Evolutionary conservation across 192 early-diverging fungal genomes (phyloP).

Genomic region (Pilaira anomala): DNA sequence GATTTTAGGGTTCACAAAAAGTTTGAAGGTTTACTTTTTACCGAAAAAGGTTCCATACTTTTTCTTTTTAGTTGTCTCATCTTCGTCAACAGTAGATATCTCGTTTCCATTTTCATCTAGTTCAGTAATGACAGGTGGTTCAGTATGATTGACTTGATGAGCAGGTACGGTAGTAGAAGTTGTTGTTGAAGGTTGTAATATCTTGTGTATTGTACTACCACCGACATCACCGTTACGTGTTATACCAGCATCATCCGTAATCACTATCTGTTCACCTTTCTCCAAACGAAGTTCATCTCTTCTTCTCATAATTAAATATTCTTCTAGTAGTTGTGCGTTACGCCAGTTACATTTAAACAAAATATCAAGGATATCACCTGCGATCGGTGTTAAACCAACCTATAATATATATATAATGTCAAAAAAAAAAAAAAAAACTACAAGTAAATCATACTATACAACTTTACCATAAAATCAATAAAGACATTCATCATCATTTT

Average conservation of each 20-base stretch:
- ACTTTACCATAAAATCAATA: conserved; percentile 49
- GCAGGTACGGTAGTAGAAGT: too few species aligned
- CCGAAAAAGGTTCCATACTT: too few species aligned
- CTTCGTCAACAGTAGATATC: not conserved
- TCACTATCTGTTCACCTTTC: conserved; percentile 6
- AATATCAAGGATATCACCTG: conserved; percentile 50
- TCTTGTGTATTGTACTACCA: too few species aligned
- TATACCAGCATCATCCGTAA: not conserved
- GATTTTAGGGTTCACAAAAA: not conserved
- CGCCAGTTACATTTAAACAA: conserved; percentile 50
- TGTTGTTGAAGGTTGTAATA: too few species aligned
- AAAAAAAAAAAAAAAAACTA: not conserved
- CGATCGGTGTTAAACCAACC: conserved; percentile 48
- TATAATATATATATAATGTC: conserved; percentile 6
- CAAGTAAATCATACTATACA: not conserved
- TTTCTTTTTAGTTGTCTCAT: not conserved
- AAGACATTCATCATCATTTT: conserved; percentile 48
- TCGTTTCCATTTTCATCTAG: too few species aligned
- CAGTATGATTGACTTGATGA: too few species aligned
- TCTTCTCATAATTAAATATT: conserved; percentile 35
- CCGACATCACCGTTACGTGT: too few species aligned
- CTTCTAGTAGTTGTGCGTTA: conserved; percentile 51
- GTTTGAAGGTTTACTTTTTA: not conserved
- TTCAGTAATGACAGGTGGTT: too few species aligned
- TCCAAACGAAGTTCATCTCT: conserved; percentile 33